Evolutionary conservation across 257 asterid species (phyloP).

Genomic region (Misopates orontium): DNA sequence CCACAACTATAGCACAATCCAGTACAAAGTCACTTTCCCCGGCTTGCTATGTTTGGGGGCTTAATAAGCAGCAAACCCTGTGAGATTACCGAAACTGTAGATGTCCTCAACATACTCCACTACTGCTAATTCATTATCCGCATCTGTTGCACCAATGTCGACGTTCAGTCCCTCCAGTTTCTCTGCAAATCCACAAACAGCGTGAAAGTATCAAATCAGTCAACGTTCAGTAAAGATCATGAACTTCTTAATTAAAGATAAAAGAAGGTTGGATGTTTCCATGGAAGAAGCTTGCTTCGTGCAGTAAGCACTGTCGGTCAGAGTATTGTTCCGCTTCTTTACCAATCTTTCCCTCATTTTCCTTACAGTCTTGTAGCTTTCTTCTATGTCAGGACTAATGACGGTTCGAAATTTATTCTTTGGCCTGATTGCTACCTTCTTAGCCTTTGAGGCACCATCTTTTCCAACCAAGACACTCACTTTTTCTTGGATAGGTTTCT

Average conservation of each 20-base stretch:
- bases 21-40: no score
- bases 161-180: slow-evolving; percentile 26
- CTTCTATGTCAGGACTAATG: slow-evolving; percentile 35
- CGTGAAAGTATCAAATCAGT: slow-evolving; percentile 31
- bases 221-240: no score
- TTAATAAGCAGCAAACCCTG: slow-evolving; percentile 38
- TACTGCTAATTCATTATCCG: slow-evolving; percentile 58
- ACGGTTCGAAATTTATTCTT: slow-evolving; percentile 24
- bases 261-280: not conserved
- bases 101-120: slow-evolving; percentile 73
- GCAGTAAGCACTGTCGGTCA: slow-evolving; percentile 47
- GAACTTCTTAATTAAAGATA: not conserved
- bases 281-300: slow-evolving; percentile 55
- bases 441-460: slow-evolving; percentile 27
- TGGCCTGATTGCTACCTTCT: slow-evolving; percentile 29
- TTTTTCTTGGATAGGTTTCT: slow-evolving; percentile 35
- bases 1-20: no score
- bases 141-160: slow-evolving; percentile 62
- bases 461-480: slow-evolving; percentile 29
- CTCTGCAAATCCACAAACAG: slow-evolving; percentile 36
- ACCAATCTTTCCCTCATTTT: slow-evolving; percentile 17
- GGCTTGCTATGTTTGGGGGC: no score
- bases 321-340: slow-evolving; percentile 36
- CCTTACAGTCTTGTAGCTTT: slow-evolving; percentile 11
- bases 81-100: slow-evolving; percentile 49